phyloP scores from a whole-genome alignment of 176 grass and related monocot species.

The Rhipidocladum racemiflorum region DNA sequence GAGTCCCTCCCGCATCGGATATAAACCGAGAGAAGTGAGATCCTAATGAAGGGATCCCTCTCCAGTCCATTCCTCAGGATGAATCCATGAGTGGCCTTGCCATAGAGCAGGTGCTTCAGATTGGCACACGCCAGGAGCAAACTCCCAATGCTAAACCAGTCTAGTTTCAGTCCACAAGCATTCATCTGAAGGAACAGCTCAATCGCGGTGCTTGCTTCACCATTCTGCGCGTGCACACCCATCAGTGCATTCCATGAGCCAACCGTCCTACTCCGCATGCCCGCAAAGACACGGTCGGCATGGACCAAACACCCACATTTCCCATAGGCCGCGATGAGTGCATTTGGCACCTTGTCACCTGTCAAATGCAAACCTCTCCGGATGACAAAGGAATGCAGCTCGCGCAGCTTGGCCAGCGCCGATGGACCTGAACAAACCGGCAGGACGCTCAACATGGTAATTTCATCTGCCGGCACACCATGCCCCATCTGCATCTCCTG shows the following conservation, averaged over 20 bases:
- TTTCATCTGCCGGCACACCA: constrained; percentile 36
- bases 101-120: constrained; percentile 38
- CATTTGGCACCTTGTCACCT: constrained; percentile 49
- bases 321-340: constrained; percentile 53
- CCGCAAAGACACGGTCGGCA: constrained; percentile 32
- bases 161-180: constrained; percentile 31
- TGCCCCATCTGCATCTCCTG: constrained; percentile 37
- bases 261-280: constrained; percentile 39
- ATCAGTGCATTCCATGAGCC: constrained; percentile 59
- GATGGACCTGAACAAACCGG: background rate
- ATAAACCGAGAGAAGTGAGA: constrained; percentile 55
- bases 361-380: constrained; percentile 42
- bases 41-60: constrained; percentile 44
- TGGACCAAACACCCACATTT: constrained; percentile 43
- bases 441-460: constrained; percentile 54
- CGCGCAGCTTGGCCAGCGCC: constrained; percentile 42
- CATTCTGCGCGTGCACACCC: constrained; percentile 52
- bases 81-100: constrained; percentile 56
- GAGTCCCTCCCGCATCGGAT: constrained; percentile 34
- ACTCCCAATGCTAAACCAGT: constrained; percentile 62
- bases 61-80: constrained; percentile 61
- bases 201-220: constrained; percentile 14
- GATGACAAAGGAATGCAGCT: constrained; percentile 51
- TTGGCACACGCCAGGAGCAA: constrained; percentile 48
- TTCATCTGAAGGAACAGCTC: constrained; percentile 48